Evolutionary conservation across 192 early-diverging fungal genomes (phyloP).

Genomic region (Neocallimastix lanati): DNA sequence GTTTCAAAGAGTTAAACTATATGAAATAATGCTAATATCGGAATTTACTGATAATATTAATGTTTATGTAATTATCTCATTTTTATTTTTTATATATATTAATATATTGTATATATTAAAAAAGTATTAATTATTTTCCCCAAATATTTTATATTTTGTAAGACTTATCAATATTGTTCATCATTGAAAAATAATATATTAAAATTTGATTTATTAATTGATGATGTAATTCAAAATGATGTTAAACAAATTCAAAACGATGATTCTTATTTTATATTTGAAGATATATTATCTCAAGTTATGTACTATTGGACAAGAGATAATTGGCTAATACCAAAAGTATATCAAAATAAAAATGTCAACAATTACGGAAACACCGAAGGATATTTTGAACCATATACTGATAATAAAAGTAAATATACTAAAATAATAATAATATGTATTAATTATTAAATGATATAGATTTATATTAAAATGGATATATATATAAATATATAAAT

Average conservation of each 20-base stretch:
- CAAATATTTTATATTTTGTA: too few species aligned
- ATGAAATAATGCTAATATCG: slow-evolving; percentile 21
- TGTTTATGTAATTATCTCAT: slow-evolving; percentile 4
- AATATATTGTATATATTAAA: too few species aligned
- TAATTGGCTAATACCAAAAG: slow-evolving; percentile 16
- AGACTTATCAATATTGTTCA: slow-evolving; percentile 13
- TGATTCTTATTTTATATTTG: slow-evolving; percentile 38
- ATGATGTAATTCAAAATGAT: slow-evolving; percentile 20
- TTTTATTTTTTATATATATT: background rate
- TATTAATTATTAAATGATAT: too few species aligned
- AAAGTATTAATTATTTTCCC: too few species aligned
- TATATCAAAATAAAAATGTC: background rate
- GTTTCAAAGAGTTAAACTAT: slow-evolving; percentile 14
- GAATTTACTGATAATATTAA: slow-evolving; percentile 11
- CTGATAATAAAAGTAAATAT: background rate
- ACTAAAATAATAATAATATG: too few species aligned
- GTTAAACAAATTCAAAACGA: slow-evolving; percentile 25
- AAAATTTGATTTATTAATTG: slow-evolving; percentile 17
- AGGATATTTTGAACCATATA: background rate
- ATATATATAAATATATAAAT: too few species aligned
- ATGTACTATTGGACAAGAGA: slow-evolving; percentile 28
- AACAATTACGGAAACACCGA: background rate
- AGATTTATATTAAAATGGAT: too few species aligned
- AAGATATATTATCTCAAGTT: slow-evolving; percentile 22
- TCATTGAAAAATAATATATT: slow-evolving; percentile 11